A percentile compares a stretch with the other conserved stretches of the same genome.
These are phyloP conservation scores for Colletotrichum eremochloae DNA, from an alignment of 2,329 filamentous ascomycete species.

Conservation along the genomic window DNA sequence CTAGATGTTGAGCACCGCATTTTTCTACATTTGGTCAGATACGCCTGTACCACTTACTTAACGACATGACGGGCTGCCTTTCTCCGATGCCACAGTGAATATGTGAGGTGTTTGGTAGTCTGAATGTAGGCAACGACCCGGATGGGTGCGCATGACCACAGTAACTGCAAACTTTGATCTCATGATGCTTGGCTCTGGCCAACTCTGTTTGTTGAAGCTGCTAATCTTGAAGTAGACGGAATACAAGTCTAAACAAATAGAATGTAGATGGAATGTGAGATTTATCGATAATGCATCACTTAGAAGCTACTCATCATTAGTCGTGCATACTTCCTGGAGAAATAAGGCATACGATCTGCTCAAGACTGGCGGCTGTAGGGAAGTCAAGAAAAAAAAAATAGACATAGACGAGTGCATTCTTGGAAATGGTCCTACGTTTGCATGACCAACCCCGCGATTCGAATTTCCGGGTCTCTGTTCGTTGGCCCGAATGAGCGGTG, in stretches of 20 bases:
- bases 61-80: background rate
- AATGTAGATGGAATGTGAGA: background rate
- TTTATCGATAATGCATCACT: fast-evolving
- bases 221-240: background rate
- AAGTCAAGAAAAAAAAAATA: background rate
- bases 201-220: background rate
- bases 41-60: background rate
- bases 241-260: background rate
- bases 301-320: too few species aligned
- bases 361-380: background rate
- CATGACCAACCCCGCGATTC: too few species aligned
- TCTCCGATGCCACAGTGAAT: background rate
- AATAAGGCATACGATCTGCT: background rate
- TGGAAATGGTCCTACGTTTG: too few species aligned
- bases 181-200: background rate
- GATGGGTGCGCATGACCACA: background rate
- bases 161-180: background rate
- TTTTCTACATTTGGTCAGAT: background rate
- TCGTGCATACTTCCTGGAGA: background rate
- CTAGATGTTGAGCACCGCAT: background rate
- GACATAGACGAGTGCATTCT: too few species aligned
- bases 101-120: background rate
- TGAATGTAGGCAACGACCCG: background rate
- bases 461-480: too few species aligned
- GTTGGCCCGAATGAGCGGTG: background rate